Conservation (phyloP, 2,329 filamentous ascomycete species). For the Neonectria sp. region DNA sequence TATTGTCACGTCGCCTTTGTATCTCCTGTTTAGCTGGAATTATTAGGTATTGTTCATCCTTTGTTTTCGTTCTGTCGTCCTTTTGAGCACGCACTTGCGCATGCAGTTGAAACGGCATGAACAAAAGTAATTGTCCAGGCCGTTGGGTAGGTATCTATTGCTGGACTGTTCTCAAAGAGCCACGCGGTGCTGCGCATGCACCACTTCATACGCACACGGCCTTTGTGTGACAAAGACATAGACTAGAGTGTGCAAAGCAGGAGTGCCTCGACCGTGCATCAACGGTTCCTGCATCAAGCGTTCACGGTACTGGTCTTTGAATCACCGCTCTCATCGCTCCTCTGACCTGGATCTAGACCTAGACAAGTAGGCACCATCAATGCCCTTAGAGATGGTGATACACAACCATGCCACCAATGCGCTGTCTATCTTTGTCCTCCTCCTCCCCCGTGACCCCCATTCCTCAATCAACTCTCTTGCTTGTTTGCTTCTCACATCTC, state of each 20-base stretch:
- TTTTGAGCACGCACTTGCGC: neutral
- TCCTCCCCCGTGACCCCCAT: constrained; percentile 1
- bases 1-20: constrained; percentile 22
- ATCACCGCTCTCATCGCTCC: neutral
- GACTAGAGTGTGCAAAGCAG: neutral
- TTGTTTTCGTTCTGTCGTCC: neutral
- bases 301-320: neutral
- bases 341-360: too few species aligned
- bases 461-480: neutral
- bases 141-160: too few species aligned
- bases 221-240: neutral
- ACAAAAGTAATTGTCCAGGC: too few species aligned
- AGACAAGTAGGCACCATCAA: too few species aligned
- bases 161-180: too few species aligned
- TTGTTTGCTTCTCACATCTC: constrained; percentile 6
- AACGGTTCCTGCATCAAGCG: neutral
- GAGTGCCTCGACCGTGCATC: neutral
- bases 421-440: neutral
- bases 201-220: neutral
- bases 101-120: neutral
- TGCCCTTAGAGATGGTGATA: neutral
- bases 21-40: neutral
- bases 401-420: neutral
- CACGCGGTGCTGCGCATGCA: too few species aligned
- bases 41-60: neutral